Percentiles rank a stretch among this genome's conserved stretches.
Evolutionary conservation across 2,329 filamentous ascomycete species (phyloP).

Genomic region (Pseudogymnoascus sp.): DNA sequence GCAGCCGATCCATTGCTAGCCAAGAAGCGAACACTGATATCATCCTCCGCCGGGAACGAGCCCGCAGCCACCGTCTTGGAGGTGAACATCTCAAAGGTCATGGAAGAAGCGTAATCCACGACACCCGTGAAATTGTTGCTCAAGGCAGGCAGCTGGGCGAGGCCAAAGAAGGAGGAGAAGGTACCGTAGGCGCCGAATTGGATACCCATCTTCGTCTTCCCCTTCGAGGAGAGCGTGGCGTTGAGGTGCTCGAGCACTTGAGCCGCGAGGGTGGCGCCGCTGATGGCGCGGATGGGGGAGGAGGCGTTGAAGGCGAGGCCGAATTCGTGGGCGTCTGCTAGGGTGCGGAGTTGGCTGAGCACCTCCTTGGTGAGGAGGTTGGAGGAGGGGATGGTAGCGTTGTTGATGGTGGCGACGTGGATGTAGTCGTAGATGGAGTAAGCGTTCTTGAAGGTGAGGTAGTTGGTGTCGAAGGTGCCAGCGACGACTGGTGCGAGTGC

Average conservation of each 20-base stretch:
- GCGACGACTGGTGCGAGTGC: conserved; percentile 46
- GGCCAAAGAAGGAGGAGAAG: conserved; percentile 56
- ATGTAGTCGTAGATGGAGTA: conserved; percentile 48
- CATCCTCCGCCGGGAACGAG: conserved; percentile 40
- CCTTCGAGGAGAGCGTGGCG: conserved; percentile 39
- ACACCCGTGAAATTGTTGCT: conserved; percentile 62
- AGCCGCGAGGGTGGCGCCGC: conserved; percentile 47
- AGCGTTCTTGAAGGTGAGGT: conserved; percentile 48
- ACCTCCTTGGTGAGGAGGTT: conserved; percentile 51
- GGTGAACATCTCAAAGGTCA: conserved; percentile 67
- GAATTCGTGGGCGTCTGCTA: conserved; percentile 74
- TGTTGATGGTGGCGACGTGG: conserved; percentile 53
- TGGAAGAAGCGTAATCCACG: conserved; percentile 74
- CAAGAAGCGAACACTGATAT: conserved; percentile 51
- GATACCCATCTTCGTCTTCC: conserved; percentile 37
- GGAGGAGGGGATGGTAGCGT: conserved; percentile 47
- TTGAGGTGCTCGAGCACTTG: conserved; percentile 46
- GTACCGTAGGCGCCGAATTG: conserved; percentile 54
- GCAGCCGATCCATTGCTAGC: conserved; percentile 50
- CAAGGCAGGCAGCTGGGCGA: conserved; percentile 41
- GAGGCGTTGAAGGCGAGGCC: conserved; percentile 72
- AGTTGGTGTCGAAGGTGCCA: conserved; percentile 37
- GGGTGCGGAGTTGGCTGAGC: conserved; percentile 55
- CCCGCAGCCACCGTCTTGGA: conserved; percentile 36
- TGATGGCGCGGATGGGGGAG: conserved; percentile 53